Base-by-base conservation (phyloP, 1,139 yeast species). In the Suhomyces kunorum region DNA sequence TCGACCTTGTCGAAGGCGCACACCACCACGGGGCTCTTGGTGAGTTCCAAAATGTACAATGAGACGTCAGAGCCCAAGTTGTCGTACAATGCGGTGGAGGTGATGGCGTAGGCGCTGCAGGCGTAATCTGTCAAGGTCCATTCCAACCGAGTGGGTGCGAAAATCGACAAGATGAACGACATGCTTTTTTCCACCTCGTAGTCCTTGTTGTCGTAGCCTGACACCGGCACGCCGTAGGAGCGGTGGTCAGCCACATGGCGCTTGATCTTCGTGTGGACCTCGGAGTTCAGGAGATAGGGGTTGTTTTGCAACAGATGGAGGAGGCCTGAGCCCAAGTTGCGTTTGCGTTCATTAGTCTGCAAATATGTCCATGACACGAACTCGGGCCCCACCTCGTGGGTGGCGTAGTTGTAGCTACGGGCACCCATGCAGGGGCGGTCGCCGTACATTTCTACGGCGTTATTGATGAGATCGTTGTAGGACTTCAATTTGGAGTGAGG, bases 121-220 rank as follows among this genome's bases (percentile, higher is more conserved):
- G 69, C 68, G 42, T 68, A 48, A 49, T 70, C 75, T 13, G 70
- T 49, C 34, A 69, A 47, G 3, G 63, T 44, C 75, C 75, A 70
- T 48, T 70, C 75, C 34, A 50, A 50, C 22, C 75, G 51, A 46
- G 68, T 70, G 27, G 64, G 61, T 4, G 71, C 54, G 40, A 55
- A 67, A 22, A 69, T 51, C 5, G 72, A 59, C 14, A 68, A 55
- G 29, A 69, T 50, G 43, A 68, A 69, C 0, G 74, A 67, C 15
- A 42, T 34, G 22, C 38, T 40, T 19, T 37, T 33, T 36, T 50
- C 54, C 4, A 48, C 28, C 28, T 48, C 44, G 25, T 32, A 34
- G 25, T 46, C 34, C 4, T 14, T 16, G 30, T 49, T 50, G 3
- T 28, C 37, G 8, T 34, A 18, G 5, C 43, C 50, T 1, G 40